phyloP scores from a whole-genome alignment of 805 yeast genomes.

The Metschnikowia arizonensis region DNA sequence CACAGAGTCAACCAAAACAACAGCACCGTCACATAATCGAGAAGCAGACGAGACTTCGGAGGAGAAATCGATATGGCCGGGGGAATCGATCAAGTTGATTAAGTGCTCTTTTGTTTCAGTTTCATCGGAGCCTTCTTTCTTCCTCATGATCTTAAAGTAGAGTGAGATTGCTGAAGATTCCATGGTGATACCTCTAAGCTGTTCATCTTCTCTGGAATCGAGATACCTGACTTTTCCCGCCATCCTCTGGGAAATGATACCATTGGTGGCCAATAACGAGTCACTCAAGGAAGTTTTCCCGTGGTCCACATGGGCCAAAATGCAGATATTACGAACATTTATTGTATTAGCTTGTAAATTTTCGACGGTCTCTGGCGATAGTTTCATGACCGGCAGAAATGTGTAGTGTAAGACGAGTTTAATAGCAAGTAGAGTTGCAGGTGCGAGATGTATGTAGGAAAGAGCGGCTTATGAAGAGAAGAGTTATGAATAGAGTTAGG shows the following conservation, averaged over 20 bases:
- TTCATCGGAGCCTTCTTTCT: constrained; percentile 27
- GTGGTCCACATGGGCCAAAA: constrained; percentile 97
- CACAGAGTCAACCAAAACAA: constrained; percentile 91
- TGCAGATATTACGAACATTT: constrained; percentile 83
- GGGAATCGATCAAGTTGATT: constrained; percentile 92
- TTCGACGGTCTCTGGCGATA: constrained; percentile 60
- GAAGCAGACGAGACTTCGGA: constrained; percentile 96
- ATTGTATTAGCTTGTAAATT: constrained; percentile 66
- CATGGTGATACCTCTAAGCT: constrained; percentile 94
- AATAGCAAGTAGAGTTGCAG: neutral
- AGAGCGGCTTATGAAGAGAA: neutral
- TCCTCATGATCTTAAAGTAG: constrained; percentile 67
- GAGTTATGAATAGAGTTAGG: neutral
- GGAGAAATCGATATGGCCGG: constrained; percentile 98
- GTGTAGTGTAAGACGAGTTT: neutral
- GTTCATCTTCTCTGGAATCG: constrained; percentile 95
- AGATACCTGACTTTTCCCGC: constrained; percentile 93
- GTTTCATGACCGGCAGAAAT: constrained; percentile 37
- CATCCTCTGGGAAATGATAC: constrained; percentile 88
- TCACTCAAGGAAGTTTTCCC: constrained; percentile 96
- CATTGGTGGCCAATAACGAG: constrained; percentile 88
- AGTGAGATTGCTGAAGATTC: constrained; percentile 92
- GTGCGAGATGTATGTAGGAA: constrained; percentile 4
- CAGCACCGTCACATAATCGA: constrained; percentile 93
- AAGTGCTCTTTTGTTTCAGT: constrained; percentile 66